Evolutionary conservation across 2,329 filamentous ascomycete genomes (phyloP).

Genomic region (Hymenoscyphus fraxineus): DNA sequence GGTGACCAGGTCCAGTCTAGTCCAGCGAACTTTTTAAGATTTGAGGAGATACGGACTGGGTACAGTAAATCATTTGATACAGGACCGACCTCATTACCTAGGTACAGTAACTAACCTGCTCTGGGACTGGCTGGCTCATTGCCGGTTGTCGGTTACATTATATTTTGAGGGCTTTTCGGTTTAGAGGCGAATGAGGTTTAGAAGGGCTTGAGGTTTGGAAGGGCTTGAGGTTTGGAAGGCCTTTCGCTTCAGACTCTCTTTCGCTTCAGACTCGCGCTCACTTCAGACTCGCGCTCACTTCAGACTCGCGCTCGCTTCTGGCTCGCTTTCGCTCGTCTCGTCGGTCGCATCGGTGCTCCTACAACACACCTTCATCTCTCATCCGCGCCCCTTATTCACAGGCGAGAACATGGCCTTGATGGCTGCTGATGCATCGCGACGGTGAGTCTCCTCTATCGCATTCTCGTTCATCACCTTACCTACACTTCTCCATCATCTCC

Average conservation of each 20-base stretch:
- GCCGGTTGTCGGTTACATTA: background rate
- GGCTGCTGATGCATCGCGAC: constrained; percentile 31
- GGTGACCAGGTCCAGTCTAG: background rate
- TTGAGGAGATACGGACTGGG: constrained; percentile 5
- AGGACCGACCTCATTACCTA: background rate
- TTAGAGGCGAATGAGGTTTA: no score
- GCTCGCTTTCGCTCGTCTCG: background rate
- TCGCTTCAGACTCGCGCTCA: no score
- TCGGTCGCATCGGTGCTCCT: background rate
- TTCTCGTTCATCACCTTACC: no score
- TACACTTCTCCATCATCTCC: background rate
- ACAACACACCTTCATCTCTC: constrained; percentile 1
- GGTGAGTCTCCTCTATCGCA: constrained; percentile 20
- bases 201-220: no score
- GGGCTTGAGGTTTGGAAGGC: no score
- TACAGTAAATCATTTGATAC: no score
- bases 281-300: no score
- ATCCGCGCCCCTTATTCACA: background rate
- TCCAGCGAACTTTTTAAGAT: constrained; percentile 18
- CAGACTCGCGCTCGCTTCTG: no score
- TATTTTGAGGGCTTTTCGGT: no score
- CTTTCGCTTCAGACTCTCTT: background rate
- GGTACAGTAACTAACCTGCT: background rate
- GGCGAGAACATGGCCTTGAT: constrained; percentile 18
- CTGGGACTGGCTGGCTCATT: no score